These are phyloP conservation scores for Oryza officinalis DNA, from an alignment of 176 grass and related monocot genomes.

Conservation along the genomic window DNA sequence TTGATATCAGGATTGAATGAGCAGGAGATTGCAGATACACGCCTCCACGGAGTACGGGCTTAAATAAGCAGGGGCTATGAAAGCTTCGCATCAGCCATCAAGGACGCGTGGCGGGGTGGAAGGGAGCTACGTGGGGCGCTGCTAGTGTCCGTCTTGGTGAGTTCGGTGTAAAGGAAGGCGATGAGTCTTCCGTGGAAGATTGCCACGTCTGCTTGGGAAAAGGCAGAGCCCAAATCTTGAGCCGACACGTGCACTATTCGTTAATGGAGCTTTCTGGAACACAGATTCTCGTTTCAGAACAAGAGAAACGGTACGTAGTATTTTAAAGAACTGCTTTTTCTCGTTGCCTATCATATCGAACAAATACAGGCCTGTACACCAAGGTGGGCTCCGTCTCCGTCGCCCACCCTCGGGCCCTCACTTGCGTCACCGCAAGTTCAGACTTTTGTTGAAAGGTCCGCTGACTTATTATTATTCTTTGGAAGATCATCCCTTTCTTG, in stretches of 20 bases:
- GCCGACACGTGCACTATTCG: not conserved
- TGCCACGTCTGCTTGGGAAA: not conserved
- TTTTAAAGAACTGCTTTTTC: not conserved
- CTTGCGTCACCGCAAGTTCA: too few species aligned
- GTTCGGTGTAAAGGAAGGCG: not conserved
- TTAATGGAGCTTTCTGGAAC: slow-evolving; percentile 5
- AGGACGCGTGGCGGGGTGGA: slow-evolving; percentile 23
- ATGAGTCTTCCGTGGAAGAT: not conserved
- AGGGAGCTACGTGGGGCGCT: slow-evolving; percentile 6
- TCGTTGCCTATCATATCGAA: too few species aligned
- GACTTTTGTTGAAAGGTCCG: too few species aligned
- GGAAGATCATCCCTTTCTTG: too few species aligned
- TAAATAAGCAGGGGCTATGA: not conserved
- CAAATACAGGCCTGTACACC: too few species aligned
- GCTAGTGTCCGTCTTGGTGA: not conserved
- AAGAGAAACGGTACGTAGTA: not conserved
- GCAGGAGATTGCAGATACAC: too few species aligned
- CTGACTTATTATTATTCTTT: too few species aligned
- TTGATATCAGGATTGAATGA: not conserved
- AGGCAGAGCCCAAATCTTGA: not conserved
- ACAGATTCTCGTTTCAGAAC: not conserved
- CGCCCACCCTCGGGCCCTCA: too few species aligned
- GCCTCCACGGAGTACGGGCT: not conserved
- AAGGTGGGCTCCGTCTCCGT: too few species aligned
- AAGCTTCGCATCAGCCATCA: not conserved